Conservation (phyloP, 2,329 filamentous ascomycete species). For the Nemania bipapillata region DNA sequence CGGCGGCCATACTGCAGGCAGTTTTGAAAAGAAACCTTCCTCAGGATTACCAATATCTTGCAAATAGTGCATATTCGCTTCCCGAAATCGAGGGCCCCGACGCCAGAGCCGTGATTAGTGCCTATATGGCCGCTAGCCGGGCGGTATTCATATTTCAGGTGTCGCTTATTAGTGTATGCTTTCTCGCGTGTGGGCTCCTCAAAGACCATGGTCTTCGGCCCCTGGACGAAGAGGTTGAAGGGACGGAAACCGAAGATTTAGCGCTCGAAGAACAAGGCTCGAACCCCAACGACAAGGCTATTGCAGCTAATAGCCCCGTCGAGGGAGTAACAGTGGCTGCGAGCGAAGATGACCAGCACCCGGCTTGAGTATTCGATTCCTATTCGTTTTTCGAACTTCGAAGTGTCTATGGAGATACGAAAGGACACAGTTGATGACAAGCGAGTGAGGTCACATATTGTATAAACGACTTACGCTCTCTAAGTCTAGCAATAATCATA, state of each 20-base stretch:
- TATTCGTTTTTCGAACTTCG: background rate
- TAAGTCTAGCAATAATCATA: background rate
- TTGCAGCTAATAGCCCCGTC: background rate
- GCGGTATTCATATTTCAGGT: constrained; percentile 68
- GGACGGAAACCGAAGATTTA: constrained; percentile 3
- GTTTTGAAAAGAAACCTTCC: constrained; percentile 47
- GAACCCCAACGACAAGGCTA: background rate
- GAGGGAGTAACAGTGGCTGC: background rate
- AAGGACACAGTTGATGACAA: background rate
- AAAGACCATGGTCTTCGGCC: constrained; percentile 61
- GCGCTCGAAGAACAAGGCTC: background rate
- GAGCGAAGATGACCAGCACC: background rate
- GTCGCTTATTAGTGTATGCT: constrained; percentile 63
- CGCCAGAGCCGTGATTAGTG: constrained; percentile 55
- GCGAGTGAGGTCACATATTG: background rate
- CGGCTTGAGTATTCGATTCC: background rate
- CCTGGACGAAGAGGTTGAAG: constrained; percentile 27
- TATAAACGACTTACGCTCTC: no score
- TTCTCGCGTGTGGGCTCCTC: constrained; percentile 63
- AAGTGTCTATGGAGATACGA: background rate
- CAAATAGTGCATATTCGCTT: constrained; percentile 48
- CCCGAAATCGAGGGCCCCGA: constrained; percentile 38
- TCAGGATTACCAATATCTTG: constrained; percentile 42
- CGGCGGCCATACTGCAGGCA: constrained; percentile 60
- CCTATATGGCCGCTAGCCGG: constrained; percentile 65